Evolutionary conservation across 228 moss, liverwort and hornwort genomes (phyloP).

Genomic region (Sphagnum fallax): DNA sequence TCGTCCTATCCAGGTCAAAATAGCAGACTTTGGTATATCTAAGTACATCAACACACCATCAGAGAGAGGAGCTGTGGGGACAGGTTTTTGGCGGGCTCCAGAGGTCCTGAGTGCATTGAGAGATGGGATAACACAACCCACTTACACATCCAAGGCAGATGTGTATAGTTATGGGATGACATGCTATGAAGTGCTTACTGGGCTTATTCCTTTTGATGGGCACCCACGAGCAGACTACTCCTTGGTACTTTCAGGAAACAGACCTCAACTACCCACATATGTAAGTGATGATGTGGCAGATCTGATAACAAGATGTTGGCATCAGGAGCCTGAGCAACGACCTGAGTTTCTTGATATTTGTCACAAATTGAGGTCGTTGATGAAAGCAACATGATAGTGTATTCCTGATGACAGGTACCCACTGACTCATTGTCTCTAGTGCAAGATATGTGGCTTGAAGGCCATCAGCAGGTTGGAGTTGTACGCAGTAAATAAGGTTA

Average conservation of each 20-base stretch:
- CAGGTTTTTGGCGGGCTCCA: slow-evolving; percentile 28
- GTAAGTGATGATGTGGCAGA: neutral
- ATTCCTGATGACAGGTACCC: no score
- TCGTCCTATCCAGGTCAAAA: slow-evolving; percentile 17
- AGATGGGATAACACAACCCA: neutral
- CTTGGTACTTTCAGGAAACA: slow-evolving; percentile 4
- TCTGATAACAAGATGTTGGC: no score
- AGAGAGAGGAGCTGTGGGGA: neutral
- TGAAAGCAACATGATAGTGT: no score
- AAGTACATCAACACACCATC: neutral
- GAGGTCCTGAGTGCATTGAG: neutral
- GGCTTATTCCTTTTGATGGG: slow-evolving; percentile 14
- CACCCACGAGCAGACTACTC: slow-evolving; percentile 3
- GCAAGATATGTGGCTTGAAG: no score
- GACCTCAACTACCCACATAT: slow-evolving; percentile 10
- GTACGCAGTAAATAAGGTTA: no score
- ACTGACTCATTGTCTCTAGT: no score
- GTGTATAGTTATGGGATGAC: slow-evolving; percentile 28
- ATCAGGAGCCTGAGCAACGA: no score
- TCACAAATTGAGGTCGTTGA: no score
- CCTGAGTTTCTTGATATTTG: no score
- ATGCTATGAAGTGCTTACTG: slow-evolving; percentile 22
- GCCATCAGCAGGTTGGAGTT: no score
- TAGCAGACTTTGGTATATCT: slow-evolving; percentile 30
- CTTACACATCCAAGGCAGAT: slow-evolving; percentile 13